Evolutionary conservation across 345 rosid species (phyloP).

Genomic region (Eucalyptus tenuipes): DNA sequence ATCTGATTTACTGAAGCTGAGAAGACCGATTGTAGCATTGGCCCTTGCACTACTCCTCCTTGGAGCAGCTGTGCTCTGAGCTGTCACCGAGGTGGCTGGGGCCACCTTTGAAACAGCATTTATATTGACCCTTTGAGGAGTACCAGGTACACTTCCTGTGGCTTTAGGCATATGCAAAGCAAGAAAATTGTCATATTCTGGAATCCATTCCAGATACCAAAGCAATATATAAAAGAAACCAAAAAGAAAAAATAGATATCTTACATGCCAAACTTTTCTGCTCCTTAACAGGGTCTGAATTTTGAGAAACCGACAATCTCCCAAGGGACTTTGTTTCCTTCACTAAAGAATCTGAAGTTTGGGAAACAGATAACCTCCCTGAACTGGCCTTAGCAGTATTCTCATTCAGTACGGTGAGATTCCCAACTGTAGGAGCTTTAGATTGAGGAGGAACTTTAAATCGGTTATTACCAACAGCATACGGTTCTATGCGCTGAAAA

Average conservation of each 20-base stretch:
- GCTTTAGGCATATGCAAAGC: constrained; percentile 31
- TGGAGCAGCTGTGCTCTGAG: constrained; percentile 31
- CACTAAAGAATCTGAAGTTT: constrained; percentile 21
- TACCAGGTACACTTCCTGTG: constrained; percentile 62
- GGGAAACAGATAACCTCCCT: constrained; percentile 6
- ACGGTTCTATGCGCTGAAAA: constrained; percentile 66
- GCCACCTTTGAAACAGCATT: constrained; percentile 31
- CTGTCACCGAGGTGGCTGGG: constrained; percentile 20
- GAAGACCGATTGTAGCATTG: constrained; percentile 29
- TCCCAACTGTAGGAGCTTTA: constrained; percentile 43
- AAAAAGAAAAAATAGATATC: not conserved
- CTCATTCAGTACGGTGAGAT: constrained; percentile 43
- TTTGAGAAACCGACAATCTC: constrained; percentile 79
- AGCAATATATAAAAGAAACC: not conserved
- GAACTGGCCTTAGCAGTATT: constrained; percentile 10
- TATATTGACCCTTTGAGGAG: constrained; percentile 65
- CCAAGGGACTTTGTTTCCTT: constrained; percentile 80
- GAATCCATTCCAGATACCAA: not conserved
- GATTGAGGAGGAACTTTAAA: constrained; percentile 49
- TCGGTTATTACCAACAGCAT: constrained; percentile 38
- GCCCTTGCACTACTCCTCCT: constrained; percentile 47
- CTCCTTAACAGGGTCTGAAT: constrained; percentile 65
- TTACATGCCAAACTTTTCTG: constrained; percentile 50
- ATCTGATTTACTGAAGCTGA: constrained; percentile 50
- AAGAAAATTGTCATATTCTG: not conserved